A percentile compares a stretch with the other conserved stretches of the same genome.
Evolutionary conservation across 1,284 basidiomycete genomes (phyloP).

Genomic region (Puccinia polysora): DNA sequence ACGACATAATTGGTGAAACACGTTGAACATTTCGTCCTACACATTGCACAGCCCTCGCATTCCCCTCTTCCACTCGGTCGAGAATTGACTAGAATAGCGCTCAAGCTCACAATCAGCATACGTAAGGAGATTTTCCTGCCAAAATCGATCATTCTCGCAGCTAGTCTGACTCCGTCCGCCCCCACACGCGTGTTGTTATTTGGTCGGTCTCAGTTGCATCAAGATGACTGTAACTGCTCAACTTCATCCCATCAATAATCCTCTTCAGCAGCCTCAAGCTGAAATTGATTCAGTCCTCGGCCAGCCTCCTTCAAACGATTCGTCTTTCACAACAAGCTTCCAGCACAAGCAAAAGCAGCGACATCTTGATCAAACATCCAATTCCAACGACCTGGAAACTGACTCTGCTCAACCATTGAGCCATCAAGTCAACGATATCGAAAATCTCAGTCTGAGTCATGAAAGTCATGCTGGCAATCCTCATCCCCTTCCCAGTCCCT

Average conservation of each 20-base stretch:
- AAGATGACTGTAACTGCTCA: conserved; percentile 1
- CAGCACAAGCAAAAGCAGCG: not conserved
- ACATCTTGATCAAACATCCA: not conserved
- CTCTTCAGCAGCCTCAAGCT: not conserved
- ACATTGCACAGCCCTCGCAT: no score
- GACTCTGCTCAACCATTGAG: not conserved
- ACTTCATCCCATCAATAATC: conserved; percentile 1
- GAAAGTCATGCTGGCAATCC: not conserved
- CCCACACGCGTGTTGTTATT: not conserved
- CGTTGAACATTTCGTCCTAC: no score
- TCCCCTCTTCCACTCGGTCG: no score
- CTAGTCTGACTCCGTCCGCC: no score
- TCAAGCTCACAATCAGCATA: no score
- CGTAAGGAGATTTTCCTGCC: no score
- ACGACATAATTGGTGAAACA: no score
- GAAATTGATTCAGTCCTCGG: not conserved
- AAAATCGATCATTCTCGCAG: no score
- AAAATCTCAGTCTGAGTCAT: not conserved
- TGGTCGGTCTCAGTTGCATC: not conserved
- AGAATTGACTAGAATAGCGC: no score
- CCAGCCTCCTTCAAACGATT: not conserved
- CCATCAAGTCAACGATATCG: not conserved
- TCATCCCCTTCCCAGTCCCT: not conserved
- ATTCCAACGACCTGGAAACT: not conserved
- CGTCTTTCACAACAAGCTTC: not conserved